Conservation (phyloP, 306 rosid species). For the Adenanthera pavonina region DNA sequence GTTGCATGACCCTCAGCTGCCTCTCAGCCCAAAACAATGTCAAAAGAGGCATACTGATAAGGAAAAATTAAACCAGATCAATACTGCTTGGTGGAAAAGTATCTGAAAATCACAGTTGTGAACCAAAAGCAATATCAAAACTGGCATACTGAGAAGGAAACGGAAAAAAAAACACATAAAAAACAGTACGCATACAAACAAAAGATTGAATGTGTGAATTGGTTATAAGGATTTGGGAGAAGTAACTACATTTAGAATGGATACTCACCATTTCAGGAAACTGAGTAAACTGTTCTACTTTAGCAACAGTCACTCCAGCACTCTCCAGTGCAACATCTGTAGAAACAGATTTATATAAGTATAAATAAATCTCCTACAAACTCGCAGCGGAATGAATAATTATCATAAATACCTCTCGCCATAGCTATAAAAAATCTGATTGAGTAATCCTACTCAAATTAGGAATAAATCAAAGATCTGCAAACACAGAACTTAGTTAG, state of each 20-base stretch:
- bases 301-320: constrained; percentile 82
- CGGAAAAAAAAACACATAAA: background rate
- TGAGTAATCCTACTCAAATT: no score
- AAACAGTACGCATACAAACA: constrained; percentile 9
- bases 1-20: constrained; percentile 90
- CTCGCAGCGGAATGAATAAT: no score
- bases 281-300: constrained; percentile 83
- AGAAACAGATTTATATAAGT: no score
- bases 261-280: constrained; percentile 91
- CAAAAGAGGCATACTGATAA: no score
- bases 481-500: no score
- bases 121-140: background rate
- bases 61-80: background rate
- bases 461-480: no score
- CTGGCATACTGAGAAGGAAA: background rate
- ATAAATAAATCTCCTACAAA: no score
- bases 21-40: constrained; percentile 70
- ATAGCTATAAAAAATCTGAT: no score
- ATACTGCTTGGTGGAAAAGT: background rate
- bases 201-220: background rate
- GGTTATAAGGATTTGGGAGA: constrained; percentile 13
- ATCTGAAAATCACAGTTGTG: constrained; percentile 5
- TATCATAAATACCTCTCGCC: no score
- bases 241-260: constrained; percentile 7
- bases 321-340: constrained; percentile 82